Conservation (phyloP, 23 red algal genomes). For the Agarophyton chilense region DNA sequence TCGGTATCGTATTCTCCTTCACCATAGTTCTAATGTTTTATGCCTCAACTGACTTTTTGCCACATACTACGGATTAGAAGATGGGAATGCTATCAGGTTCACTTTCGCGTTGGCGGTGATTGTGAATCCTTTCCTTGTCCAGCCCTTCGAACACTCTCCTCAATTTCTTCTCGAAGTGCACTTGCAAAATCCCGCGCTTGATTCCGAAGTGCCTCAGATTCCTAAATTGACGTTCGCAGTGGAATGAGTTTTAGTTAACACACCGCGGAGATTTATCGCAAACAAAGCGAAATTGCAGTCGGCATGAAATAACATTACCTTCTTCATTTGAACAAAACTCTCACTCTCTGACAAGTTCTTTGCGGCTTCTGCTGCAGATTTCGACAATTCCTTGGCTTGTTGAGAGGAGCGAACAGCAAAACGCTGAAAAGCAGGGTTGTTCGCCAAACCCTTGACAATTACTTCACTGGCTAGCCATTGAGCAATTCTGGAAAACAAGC, state of each 20-base stretch:
- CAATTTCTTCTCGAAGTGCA: slow-evolving; percentile 66
- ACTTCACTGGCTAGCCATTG: slow-evolving; percentile 95
- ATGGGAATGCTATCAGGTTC: too few relatives aligned
- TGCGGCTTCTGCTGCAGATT: slow-evolving; percentile 62
- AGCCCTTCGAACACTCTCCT: slow-evolving; percentile 36
- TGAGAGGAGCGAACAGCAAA: slow-evolving; percentile 90
- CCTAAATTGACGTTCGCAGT: slow-evolving; percentile 1
- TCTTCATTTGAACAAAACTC: slow-evolving; percentile 56
- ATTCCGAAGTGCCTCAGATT: slow-evolving; percentile 37
- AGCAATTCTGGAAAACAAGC: slow-evolving; percentile 72
- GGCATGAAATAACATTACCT: background rate
- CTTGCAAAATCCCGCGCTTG: slow-evolving; percentile 50
- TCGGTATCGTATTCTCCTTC: too few relatives aligned
- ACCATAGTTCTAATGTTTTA: too few relatives aligned
- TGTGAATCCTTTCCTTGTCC: background rate
- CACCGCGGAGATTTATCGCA: too few relatives aligned
- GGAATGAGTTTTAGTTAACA: background rate
- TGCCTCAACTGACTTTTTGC: too few relatives aligned
- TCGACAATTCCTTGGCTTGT: slow-evolving; percentile 70
- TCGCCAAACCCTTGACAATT: slow-evolving; percentile 91
- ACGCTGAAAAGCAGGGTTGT: slow-evolving; percentile 90
- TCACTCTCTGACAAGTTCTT: slow-evolving; percentile 66
- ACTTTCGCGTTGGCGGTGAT: slow-evolving; percentile 20
- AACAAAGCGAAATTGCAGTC: background rate
- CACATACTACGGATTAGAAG: too few relatives aligned